phyloP scores from a whole-genome alignment of 306 rosid genomes.

The Vigna unguiculata region DNA sequence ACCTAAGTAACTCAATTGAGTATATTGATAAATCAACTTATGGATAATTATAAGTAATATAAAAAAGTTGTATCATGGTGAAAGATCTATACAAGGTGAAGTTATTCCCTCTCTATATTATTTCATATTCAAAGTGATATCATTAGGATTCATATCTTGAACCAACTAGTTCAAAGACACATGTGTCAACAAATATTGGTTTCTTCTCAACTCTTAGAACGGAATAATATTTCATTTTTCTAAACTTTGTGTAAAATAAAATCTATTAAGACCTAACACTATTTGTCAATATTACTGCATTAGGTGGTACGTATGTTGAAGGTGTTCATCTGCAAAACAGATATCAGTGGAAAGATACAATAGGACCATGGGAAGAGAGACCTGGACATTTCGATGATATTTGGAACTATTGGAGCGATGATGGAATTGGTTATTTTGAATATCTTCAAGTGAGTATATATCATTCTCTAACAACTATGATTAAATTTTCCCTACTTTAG shows the following conservation, averaged over 20 bases:
- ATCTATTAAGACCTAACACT: not conserved
- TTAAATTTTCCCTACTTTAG: not conserved
- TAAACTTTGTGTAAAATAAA: not conserved
- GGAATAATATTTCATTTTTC: not conserved
- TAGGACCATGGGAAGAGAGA: slow-evolving; percentile 97
- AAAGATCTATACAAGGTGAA: no score
- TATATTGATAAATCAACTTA: not conserved
- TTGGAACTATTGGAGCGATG: slow-evolving; percentile 98
- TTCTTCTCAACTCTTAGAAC: not conserved
- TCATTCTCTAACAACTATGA: slow-evolving; percentile 17
- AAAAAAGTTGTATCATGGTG: not conserved
- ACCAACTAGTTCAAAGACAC: no score
- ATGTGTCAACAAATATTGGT: no score
- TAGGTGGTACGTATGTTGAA: slow-evolving; percentile 90
- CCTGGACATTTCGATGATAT: slow-evolving; percentile 96
- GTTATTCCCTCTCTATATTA: no score
- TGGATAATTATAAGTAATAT: not conserved
- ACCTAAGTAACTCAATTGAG: not conserved
- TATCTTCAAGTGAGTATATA: slow-evolving; percentile 73
- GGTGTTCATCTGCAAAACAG: slow-evolving; percentile 55
- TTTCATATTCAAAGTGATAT: no score
- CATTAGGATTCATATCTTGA: no score
- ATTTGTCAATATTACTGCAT: slow-evolving; percentile 20
- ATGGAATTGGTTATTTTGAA: slow-evolving; percentile 89
- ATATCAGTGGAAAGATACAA: slow-evolving; percentile 76